A percentile compares a stretch with the other conserved stretches of the same genome.
These are phyloP conservation scores for Daphne laureola DNA, from an alignment of 441 rosid genomes.

Conservation along the genomic window DNA sequence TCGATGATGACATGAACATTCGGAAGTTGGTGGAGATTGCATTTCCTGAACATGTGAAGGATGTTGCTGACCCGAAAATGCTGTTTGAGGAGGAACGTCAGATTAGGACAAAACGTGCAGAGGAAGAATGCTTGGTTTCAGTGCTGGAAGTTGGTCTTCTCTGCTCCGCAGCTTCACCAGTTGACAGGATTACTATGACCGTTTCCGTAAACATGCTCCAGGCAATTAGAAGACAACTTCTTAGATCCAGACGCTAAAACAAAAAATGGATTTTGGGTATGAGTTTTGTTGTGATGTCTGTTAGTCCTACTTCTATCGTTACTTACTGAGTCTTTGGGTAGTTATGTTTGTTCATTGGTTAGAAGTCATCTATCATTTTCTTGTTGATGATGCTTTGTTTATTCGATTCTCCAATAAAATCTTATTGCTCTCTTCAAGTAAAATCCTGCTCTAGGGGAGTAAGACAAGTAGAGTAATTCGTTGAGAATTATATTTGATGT, in stretches of 20 bases:
- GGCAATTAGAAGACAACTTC: conserved; percentile 16
- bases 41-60: conserved; percentile 23
- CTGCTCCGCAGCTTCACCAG: conserved; percentile 23
- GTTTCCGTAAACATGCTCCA: conserved; percentile 19
- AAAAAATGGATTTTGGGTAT: too few relatives aligned
- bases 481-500: too few relatives aligned
- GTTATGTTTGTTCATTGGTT: too few relatives aligned
- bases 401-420: too few relatives aligned
- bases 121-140: conserved; percentile 18
- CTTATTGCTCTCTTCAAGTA: too few relatives aligned
- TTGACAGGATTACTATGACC: conserved; percentile 20
- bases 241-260: background rate
- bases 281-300: too few relatives aligned
- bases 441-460: too few relatives aligned
- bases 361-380: too few relatives aligned
- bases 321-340: too few relatives aligned
- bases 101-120: conserved; percentile 3
- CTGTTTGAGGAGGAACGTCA: conserved; percentile 15
- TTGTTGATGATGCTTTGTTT: too few relatives aligned
- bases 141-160: conserved; percentile 25
- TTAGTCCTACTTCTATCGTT: too few relatives aligned
- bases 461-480: too few relatives aligned
- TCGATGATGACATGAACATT: conserved; percentile 21
- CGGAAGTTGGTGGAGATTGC: conserved; percentile 22
- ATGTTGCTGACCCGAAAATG: conserved; percentile 21